Evolutionary conservation across 495 filamentous ascomycete genomes (phyloP).

Genomic region (Xylaria curta): DNA sequence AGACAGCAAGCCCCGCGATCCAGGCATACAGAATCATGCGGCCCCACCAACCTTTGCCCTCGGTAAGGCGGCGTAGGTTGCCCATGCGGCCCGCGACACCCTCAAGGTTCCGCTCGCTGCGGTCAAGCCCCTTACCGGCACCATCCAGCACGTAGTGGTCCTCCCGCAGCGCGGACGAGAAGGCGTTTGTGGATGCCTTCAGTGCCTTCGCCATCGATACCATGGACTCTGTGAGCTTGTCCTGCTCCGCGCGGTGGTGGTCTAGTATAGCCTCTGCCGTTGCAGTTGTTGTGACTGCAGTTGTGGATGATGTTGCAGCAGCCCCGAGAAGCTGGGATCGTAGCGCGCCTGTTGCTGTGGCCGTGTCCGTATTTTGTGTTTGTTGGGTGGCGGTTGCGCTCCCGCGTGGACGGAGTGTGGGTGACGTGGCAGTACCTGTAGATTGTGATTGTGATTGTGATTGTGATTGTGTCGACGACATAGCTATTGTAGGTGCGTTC

Average conservation of each 20-base stretch:
- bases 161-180: slow-evolving; percentile 71
- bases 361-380: slow-evolving; percentile 28
- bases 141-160: slow-evolving; percentile 74
- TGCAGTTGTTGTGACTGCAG: slow-evolving; percentile 44
- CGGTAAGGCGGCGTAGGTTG: slow-evolving; percentile 71
- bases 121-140: slow-evolving; percentile 76
- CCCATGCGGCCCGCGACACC: slow-evolving; percentile 78
- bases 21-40: slow-evolving; percentile 82
- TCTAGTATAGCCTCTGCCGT: slow-evolving; percentile 72
- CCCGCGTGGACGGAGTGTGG: slow-evolving; percentile 36
- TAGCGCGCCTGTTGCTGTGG: slow-evolving; percentile 35
- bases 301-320: slow-evolving; percentile 32
- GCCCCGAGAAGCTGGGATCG: slow-evolving; percentile 48
- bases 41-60: slow-evolving; percentile 88
- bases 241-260: slow-evolving; percentile 78
- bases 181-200: slow-evolving; percentile 73
- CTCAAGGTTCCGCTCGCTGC: slow-evolving; percentile 75
- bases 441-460: slow-evolving; percentile 27
- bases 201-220: slow-evolving; percentile 77
- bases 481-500: background rate
- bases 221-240: slow-evolving; percentile 81
- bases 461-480: slow-evolving; percentile 19
- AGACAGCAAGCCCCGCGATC: slow-evolving; percentile 79
- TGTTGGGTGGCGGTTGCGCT: slow-evolving; percentile 31
- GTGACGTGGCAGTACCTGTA: slow-evolving; percentile 34